Evolutionary conservation across 371 early-diverging fungal species (phyloP).

Genomic region (Lichtheimia corymbifera): DNA sequence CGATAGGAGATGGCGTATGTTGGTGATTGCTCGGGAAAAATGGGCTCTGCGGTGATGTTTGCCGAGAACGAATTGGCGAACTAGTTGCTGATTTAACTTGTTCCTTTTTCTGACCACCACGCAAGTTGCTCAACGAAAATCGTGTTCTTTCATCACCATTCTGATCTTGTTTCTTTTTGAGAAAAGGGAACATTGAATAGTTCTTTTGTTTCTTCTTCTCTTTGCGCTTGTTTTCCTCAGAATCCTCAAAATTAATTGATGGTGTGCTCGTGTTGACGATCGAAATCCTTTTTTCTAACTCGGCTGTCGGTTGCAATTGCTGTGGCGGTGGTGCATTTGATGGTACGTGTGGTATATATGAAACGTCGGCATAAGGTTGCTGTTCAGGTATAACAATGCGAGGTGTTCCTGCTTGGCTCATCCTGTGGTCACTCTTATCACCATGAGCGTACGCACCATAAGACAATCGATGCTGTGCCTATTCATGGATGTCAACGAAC

Average conservation of each 20-base stretch:
- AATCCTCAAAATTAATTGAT: background rate
- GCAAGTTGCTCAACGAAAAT: constrained; percentile 9
- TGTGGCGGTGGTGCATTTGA: too few species aligned
- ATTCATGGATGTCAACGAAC: too few species aligned
- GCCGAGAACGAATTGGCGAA: constrained; percentile 1
- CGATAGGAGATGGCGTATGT: background rate
- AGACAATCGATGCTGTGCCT: too few species aligned
- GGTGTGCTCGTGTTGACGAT: background rate
- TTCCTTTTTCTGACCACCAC: constrained; percentile 7
- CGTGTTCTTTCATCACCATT: constrained; percentile 1
- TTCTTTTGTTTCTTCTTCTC: background rate
- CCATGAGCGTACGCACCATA: too few species aligned
- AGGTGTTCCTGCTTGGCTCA: too few species aligned
- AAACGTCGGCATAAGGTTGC: too few species aligned
- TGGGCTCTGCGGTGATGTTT: constrained; percentile 7
- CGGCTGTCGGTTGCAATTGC: too few species aligned
- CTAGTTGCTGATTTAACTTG: background rate
- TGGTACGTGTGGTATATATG: too few species aligned
- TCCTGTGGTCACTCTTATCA: too few species aligned
- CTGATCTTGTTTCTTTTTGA: constrained; percentile 2
- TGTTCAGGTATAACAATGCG: too few species aligned
- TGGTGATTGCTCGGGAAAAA: background rate
- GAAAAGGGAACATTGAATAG: background rate
- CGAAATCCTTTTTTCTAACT: too few species aligned
- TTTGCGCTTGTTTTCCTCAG: background rate